phyloP scores from a whole-genome alignment of 2,329 filamentous ascomycete species.

The Thielaviopsis euricoi region DNA sequence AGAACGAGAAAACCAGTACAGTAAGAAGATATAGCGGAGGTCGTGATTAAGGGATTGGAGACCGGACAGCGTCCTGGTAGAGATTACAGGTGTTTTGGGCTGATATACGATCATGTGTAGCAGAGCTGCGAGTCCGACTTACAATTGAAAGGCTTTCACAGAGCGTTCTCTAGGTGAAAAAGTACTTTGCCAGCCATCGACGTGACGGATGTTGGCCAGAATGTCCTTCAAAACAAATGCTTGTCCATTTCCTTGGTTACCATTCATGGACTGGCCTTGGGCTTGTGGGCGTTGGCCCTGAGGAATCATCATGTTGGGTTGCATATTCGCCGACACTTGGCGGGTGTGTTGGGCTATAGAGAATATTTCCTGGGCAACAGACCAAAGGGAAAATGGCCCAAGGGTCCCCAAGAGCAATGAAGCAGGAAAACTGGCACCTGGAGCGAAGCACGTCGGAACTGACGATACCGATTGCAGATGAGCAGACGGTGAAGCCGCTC shows the following conservation, averaged over 20 bases:
- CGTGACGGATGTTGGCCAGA: conserved; percentile 18
- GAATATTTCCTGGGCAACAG: no score
- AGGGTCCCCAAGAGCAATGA: no score
- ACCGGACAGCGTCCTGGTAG: not conserved
- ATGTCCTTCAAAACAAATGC: conserved; percentile 26
- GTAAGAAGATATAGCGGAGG: no score
- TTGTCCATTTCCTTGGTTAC: conserved; percentile 19
- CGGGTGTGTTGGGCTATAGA: no score
- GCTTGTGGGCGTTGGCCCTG: conserved; percentile 23
- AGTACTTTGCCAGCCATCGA: conserved; percentile 25
- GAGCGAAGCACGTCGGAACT: no score
- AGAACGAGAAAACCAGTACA: no score
- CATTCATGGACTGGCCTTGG: conserved; percentile 19
- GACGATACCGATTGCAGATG: no score
- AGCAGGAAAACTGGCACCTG: no score
- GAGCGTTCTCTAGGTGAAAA: conserved; percentile 25
- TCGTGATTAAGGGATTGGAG: no score
- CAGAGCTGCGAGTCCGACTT: conserved; percentile 14
- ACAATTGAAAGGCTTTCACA: conserved; percentile 28
- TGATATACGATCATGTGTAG: no score
- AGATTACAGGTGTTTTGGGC: not conserved
- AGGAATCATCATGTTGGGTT: conserved; percentile 35
- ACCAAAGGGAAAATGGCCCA: no score
- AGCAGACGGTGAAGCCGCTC: no score
- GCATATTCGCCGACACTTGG: conserved; percentile 41